Base-by-base conservation (phyloP, 2,329 filamentous ascomycete species). In the Lachnellula cervina region DNA sequence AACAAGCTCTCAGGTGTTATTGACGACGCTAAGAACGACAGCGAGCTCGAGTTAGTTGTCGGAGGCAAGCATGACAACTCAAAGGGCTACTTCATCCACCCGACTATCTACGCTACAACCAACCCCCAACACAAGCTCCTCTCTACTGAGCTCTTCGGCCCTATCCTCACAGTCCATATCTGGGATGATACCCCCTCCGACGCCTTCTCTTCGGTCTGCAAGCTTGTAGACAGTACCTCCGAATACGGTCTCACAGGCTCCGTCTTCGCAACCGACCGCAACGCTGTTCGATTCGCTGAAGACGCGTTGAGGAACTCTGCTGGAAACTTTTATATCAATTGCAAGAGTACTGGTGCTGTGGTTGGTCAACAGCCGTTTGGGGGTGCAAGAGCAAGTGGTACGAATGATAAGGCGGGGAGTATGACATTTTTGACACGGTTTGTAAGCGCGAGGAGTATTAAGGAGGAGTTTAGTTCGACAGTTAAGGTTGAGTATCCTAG, bases 241-340 rank as follows among this genome's bases (percentile, higher is more conserved):
- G 87, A 89, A 65, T 96, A 95, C 70, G 88, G 83, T 2, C 77
- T 93, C 52, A 93, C 89, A 0, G 89, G 89, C 11, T 80, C 87
- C 56, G 77, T 93, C 53, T 93, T 93, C 70, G 87, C 89, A 9
- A 73, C 78, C 54, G 87, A 91, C 71, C 77, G 89, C 42, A 73
- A 78, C 47, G 85, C 80, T 14, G 74, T 91, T 57, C 80, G 84
- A 23, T 78, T 78, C 54, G 89, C 88, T 0, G 88, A 91, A 71
- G 82, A 90, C 64, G 80, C 78, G 58, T 77, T 93, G 52, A 78
- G 87, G 61, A 84, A 91, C 69, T 76, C 86, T 0, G 88, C 89
- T 0, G 89, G 89, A 43, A 93, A 93, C 76, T 92, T 92, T 71
- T 93, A 93, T 75, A 79, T 93, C 73, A 93, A 92, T 76, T 88